Evolutionary conservation across 2,329 filamentous ascomycete genomes (phyloP), one percentile per base, ranked within the genome.

Genomic region (Drechmeria coniospora): DNA sequence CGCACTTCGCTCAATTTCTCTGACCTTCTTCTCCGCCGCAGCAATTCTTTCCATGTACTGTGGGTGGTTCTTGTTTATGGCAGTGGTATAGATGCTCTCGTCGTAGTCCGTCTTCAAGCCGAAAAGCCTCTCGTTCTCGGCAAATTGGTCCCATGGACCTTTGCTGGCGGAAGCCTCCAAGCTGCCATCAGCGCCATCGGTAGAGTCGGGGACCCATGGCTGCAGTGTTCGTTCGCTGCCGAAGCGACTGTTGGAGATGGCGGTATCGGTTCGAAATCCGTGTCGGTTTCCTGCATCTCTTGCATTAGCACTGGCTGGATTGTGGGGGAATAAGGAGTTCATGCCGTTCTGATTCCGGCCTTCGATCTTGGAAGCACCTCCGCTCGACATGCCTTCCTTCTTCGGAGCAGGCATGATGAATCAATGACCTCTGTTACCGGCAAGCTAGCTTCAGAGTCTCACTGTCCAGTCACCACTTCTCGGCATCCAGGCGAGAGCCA

Each of bases 61-160:
- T 1, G 90, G 86, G 42, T 92, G 75, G 36, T 56, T 79, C 45
- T 75, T 82, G 53, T 98, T 74, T 45, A 98, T 92, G 22, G 71
- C 59, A 8, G 90, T 98, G 2, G 90, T 98, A 57, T 98, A 98
- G 23, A 90, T 73, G 41, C 81, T 84, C 54, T 95, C 90, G 45
- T 95, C 75, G 49, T 95, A 98, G 43, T 84, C 83, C 28, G 79
- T 90, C 53, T 74, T 82, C 21, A 92, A 57, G 20, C 90, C 90
- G 46, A 93, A 95, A 17, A 83, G 71, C 31, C 74, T 68, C 54
- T 92, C 81, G 45, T 95, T 95, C 36, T 70, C 76, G 32, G 81
- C 79, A 46, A 98, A 98, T 51, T 98, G 90, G 49, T 98, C 87
- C 90, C 90, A 98, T 8, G 56, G 60, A 6, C 56, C 59, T 11